Evolutionary conservation across 2,329 filamentous ascomycete genomes (phyloP), one percentile per base, ranked within the genome.

Genomic region (Aspergillus versicolor): DNA sequence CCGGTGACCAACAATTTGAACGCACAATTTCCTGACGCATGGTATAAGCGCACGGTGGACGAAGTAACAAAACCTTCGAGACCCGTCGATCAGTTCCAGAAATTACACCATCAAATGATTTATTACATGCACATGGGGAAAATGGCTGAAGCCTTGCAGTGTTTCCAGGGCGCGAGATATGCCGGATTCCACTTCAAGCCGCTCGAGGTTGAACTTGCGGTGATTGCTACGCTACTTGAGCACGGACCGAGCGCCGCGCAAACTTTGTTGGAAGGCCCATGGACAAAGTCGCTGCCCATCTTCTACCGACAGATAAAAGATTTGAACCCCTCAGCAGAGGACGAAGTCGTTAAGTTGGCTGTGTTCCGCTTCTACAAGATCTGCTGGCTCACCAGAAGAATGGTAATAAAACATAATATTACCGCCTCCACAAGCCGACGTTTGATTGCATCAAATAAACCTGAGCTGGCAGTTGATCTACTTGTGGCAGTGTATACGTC

Each of bases 341-440:
- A 58, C 2, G 67, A 71, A 27, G 55, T 71, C 15, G 53, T 73
- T 46, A 71, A 75, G 43, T 61, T 72, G 59, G 74, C 72, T 2
- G 58, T 77, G 11, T 68, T 76, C 34, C 70, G 72, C 37, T 77
- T 74, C 56, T 77, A 77, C 56, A 61, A 66, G n/a, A 54, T 76
- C 5, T 74, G 72, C 56, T 69, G 66, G 61, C 65, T 67, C 13
- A 65, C 64, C 11, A 68, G 70, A 30, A 59, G 61, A 9, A 61
- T 74, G 51, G 63, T 53, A 9, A 65, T 75, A 54, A 76, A 75
- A 54, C 73, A 77, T 46, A 68, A 73, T 44, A 66, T 71, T n/a
- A 65, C 69, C 8, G 61, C 65, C 12, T 59, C 69, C 3, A 64
- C 69, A 17, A 64, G 66, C 51, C 62, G 65, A 24, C 66, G 64